phyloP scores from a whole-genome alignment of 2,329 filamentous ascomycete genomes.

The Xylariomycetidae sp. region DNA sequence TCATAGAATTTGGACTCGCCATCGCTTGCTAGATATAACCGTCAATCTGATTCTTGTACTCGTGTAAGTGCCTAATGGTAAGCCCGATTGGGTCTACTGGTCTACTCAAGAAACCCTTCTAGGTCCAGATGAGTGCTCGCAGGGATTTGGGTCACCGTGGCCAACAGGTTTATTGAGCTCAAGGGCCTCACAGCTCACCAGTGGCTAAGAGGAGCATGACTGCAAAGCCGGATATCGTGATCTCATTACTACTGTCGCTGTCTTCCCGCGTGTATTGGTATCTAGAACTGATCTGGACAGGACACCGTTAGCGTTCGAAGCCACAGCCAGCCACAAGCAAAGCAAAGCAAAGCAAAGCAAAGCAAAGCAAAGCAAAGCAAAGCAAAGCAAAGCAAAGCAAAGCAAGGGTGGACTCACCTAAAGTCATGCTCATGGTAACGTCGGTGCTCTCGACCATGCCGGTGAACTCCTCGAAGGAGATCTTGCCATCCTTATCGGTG shows the following conservation, averaged over 20 bases:
- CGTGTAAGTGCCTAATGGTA: too few species aligned
- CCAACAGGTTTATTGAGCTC: too few species aligned
- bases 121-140: too few species aligned
- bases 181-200: too few species aligned
- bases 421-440: conserved; percentile 68
- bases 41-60: too few species aligned
- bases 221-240: too few species aligned
- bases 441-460: conserved; percentile 98
- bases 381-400: background rate
- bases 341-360: conserved; percentile 1
- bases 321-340: background rate
- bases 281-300: conserved; percentile 25
- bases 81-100: too few species aligned
- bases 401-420: conserved; percentile 44
- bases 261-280: conserved; percentile 12
- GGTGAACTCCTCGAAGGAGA: conserved; percentile 97
- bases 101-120: too few species aligned
- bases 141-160: too few species aligned
- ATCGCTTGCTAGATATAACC: too few species aligned
- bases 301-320: conserved; percentile 7
- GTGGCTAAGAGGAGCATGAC: too few species aligned
- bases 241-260: conserved; percentile 19
- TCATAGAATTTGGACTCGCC: too few species aligned
- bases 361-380: background rate
- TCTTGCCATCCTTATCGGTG: conserved; percentile 91